phyloP scores from a whole-genome alignment of 805 yeast genomes.

The Candida manassasensis region DNA sequence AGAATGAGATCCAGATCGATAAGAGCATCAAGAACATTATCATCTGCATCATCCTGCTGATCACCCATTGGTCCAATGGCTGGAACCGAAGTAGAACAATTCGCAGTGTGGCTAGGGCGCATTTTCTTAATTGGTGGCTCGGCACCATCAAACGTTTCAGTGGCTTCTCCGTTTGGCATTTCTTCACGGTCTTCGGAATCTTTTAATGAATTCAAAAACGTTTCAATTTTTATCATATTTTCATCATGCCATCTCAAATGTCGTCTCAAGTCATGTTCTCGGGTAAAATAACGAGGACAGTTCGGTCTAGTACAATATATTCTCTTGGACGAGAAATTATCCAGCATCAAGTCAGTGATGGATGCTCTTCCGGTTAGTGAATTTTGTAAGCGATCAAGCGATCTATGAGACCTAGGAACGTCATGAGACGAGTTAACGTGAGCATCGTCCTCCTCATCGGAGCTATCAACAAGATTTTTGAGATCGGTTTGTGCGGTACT shows the following conservation, averaged over 20 bases:
- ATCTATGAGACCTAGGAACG: constrained; percentile 12
- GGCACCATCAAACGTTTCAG: background rate
- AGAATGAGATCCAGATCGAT: constrained; percentile 21
- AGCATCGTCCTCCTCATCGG: constrained; percentile 10
- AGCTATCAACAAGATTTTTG: background rate
- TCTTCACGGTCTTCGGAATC: too few relatives aligned
- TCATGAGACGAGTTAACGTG: constrained; percentile 7
- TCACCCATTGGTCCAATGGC: too few relatives aligned
- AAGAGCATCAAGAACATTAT: constrained; percentile 18
- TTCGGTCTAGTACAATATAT: constrained; percentile 44
- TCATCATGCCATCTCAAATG: constrained; percentile 52
- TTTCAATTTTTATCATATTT: constrained; percentile 25
- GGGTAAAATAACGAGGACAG: constrained; percentile 52
- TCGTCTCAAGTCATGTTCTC: constrained; percentile 43
- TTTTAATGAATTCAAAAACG: constrained; percentile 23
- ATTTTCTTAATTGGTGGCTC: constrained; percentile 8
- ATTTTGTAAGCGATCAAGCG: constrained; percentile 15
- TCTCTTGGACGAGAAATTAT: constrained; percentile 30
- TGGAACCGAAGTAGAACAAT: too few relatives aligned
- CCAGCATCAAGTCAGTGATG: constrained; percentile 32
- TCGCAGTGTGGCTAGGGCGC: constrained; percentile 2
- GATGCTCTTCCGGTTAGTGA: constrained; percentile 18
- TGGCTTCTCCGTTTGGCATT: constrained; percentile 3
- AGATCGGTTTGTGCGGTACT: constrained; percentile 5
- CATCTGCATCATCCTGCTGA: constrained; percentile 11